Conservation (phyloP, 192 early-diverging fungal species). For the Linnemannia hyalina region DNA sequence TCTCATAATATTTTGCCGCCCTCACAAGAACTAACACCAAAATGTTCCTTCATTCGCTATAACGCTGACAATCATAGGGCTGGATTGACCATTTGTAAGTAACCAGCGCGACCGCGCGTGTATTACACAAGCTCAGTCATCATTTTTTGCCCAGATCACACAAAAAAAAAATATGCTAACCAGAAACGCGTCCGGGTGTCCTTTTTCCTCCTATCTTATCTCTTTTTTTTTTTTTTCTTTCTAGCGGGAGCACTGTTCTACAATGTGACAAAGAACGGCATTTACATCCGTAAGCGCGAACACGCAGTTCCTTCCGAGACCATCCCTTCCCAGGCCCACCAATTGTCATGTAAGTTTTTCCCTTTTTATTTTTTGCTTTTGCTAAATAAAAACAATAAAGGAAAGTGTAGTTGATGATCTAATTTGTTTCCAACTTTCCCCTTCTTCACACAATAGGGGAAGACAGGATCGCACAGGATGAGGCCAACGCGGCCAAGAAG, state of each 20-base stretch:
- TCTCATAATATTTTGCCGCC: too few species aligned
- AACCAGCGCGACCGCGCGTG: not conserved
- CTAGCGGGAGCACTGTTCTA: slow-evolving; percentile 40
- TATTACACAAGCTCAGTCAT: not conserved
- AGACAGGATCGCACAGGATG: slow-evolving; percentile 42
- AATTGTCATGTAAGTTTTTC: slow-evolving; percentile 38
- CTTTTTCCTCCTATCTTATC: not conserved
- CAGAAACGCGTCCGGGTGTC: not conserved
- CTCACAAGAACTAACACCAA: not conserved
- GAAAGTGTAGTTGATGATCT: not conserved
- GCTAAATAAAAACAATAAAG: not conserved
- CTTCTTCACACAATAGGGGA: slow-evolving; percentile 26
- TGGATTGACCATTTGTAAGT: slow-evolving; percentile 21
- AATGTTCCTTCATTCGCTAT: not conserved
- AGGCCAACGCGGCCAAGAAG: slow-evolving; percentile 54
- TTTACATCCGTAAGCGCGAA: slow-evolving; percentile 45
- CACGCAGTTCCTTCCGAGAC: slow-evolving; percentile 24
- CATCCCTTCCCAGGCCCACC: slow-evolving; percentile 22
- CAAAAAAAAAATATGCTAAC: too few species aligned
- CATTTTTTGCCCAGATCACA: not conserved
- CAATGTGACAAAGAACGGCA: slow-evolving; percentile 34
- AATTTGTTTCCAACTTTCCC: not conserved
- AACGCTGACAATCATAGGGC: not conserved
- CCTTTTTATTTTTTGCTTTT: not conserved
- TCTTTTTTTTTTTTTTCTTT: not conserved